Evolutionary conservation across 2,329 filamentous ascomycete species (phyloP).

Genomic region (Cadophora sp.): DNA sequence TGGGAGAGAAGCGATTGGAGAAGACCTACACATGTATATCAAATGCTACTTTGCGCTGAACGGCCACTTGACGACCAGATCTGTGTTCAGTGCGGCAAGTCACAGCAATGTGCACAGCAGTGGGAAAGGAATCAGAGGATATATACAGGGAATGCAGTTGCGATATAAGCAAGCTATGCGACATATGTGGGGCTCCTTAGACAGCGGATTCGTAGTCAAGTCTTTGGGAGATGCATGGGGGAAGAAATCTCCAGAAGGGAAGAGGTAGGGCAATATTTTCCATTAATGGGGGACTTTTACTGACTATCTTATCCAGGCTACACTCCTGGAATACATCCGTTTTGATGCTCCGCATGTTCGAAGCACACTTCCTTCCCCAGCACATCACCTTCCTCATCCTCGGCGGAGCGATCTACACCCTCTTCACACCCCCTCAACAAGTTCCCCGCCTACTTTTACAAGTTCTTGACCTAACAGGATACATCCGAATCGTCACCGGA

Average conservation of each 20-base stretch:
- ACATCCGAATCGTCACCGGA: slow-evolving; percentile 63
- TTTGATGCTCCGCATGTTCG: slow-evolving; percentile 72
- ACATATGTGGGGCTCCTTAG: slow-evolving; percentile 79
- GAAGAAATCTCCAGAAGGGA: neutral
- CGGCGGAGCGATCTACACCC: slow-evolving; percentile 65
- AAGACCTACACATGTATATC: slow-evolving; percentile 80
- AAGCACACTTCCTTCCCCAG: slow-evolving; percentile 74
- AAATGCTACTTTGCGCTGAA: slow-evolving; percentile 80
- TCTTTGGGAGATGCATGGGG: slow-evolving; percentile 37
- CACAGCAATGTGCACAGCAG: slow-evolving; percentile 75
- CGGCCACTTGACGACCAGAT: slow-evolving; percentile 69
- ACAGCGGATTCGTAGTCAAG: slow-evolving; percentile 70
- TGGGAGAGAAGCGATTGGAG: slow-evolving; percentile 73
- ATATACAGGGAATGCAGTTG: slow-evolving; percentile 60
- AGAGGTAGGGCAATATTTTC: neutral
- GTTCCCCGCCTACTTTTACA: slow-evolving; percentile 62
- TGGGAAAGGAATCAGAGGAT: slow-evolving; percentile 60
- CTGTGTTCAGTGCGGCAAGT: slow-evolving; percentile 72
- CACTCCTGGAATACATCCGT: slow-evolving; percentile 55
- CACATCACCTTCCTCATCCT: slow-evolving; percentile 71
- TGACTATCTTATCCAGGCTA: slow-evolving; percentile 61
- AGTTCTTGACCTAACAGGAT: slow-evolving; percentile 66
- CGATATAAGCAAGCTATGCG: slow-evolving; percentile 75
- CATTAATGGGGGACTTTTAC: neutral
- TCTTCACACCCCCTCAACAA: slow-evolving; percentile 57